Percentiles rank a stretch among this genome's conserved stretches.
These are phyloP conservation scores for Pigoraptor vietnamica DNA, from an alignment of 78 protist genomes.

Conservation along the genomic window DNA sequence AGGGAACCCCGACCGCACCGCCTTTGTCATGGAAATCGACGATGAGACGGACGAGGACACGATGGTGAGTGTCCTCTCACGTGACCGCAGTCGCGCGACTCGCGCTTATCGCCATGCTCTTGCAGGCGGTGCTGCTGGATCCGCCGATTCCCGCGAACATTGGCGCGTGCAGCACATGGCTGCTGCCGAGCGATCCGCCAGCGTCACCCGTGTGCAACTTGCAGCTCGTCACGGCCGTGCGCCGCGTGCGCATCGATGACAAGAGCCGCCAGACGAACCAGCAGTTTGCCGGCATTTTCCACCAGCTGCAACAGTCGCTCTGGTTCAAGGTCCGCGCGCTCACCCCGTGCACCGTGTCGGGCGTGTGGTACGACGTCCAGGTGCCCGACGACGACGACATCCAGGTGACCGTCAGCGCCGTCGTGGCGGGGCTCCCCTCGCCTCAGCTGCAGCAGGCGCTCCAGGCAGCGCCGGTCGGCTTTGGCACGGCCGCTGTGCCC, in stretches of 20 bases:
- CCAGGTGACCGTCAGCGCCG: neutral
- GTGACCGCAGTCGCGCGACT: too few species aligned
- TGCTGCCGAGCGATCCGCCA: neutral
- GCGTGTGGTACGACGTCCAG: neutral
- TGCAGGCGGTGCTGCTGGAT: conserved; percentile 12
- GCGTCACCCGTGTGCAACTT: neutral
- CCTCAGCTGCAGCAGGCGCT: neutral
- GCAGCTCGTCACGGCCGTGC: neutral
- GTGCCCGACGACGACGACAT: neutral
- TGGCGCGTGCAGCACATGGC: neutral
- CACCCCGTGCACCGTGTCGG: neutral
- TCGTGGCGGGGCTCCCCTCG: neutral
- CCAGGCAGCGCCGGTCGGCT: neutral
- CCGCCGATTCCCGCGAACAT: neutral
- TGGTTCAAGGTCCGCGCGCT: conserved; percentile 2
- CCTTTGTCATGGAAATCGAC: conserved; percentile 6
- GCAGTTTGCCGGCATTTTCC: conserved; percentile 5
- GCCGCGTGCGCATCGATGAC: neutral
- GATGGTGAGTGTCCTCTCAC: neutral
- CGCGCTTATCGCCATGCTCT: neutral
- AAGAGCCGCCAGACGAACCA: neutral
- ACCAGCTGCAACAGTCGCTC: neutral
- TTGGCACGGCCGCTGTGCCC: neutral
- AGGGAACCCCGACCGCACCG: neutral
- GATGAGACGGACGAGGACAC: conserved; percentile 22